phyloP scores from a whole-genome alignment of 495 filamentous ascomycete species.

The Hypoxylon perforatum region DNA sequence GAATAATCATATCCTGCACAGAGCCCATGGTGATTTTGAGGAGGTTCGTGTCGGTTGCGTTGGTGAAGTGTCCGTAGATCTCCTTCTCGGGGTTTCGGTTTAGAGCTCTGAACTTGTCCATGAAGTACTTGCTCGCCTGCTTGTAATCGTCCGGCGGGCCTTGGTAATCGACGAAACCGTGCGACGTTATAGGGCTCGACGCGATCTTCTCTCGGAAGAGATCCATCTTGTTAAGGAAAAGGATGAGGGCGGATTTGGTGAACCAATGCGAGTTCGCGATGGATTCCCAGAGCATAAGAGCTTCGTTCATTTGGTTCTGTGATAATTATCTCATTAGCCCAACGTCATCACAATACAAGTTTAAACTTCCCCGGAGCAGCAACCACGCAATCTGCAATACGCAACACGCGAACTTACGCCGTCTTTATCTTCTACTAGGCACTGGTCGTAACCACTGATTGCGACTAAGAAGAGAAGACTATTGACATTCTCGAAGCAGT shows the following conservation, averaged over 20 bases:
- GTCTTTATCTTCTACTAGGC: conserved; percentile 95
- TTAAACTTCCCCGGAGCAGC: not conserved
- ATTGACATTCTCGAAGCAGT: conserved; percentile 98
- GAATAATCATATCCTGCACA: conserved; percentile 99
- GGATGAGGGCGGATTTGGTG: conserved; percentile 91
- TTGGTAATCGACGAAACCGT: conserved; percentile 91
- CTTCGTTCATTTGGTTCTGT: conserved; percentile 99
- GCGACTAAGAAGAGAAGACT: conserved; percentile 94
- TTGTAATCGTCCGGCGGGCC: conserved; percentile 63
- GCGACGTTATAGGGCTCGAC: conserved; percentile 81
- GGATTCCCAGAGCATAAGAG: conserved; percentile 96
- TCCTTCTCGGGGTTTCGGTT: conserved; percentile 88
- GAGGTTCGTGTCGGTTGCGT: conserved; percentile 93
- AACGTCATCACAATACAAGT: not conserved
- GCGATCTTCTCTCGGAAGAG: conserved; percentile 91
- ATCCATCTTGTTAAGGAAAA: conserved; percentile 99
- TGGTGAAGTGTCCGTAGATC: conserved; percentile 93
- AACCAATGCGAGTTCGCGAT: conserved; percentile 99
- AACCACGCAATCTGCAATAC: too few relatives aligned
- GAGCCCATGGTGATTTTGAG: conserved; percentile 97
- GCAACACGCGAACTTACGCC: conserved; percentile 75
- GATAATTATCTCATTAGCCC: conserved; percentile 33
- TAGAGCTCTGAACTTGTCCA: conserved; percentile 86
- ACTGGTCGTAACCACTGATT: conserved; percentile 96
- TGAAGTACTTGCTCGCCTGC: conserved; percentile 83